A percentile compares a stretch with the other conserved stretches of the same genome.
Conservation (phyloP, 345 rosid species). For the Populus euphratica region DNA sequence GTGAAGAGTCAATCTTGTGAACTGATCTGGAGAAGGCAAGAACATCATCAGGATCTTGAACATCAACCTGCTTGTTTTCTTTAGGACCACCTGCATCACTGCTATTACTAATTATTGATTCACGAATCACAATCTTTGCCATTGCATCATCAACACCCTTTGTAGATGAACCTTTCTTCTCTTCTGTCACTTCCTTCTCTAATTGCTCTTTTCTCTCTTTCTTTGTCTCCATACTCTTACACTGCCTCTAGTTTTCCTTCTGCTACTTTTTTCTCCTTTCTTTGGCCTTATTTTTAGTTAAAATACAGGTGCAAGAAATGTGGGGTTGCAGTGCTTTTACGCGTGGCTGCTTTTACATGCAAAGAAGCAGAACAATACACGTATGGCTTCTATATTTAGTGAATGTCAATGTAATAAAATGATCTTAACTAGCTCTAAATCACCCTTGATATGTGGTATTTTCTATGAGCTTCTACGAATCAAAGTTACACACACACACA, state of each 20-base stretch:
- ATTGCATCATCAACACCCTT: neutral
- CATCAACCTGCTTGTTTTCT: neutral
- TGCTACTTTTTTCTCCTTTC: neutral
- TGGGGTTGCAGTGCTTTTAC: neutral
- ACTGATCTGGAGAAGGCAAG: conserved; percentile 35
- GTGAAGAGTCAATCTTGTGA: conserved; percentile 35
- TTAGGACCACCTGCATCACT: neutral
- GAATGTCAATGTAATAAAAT: too few relatives aligned
- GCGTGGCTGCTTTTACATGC: neutral
- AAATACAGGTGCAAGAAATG: neutral
- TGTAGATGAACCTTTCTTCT: neutral
- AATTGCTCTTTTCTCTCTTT: neutral
- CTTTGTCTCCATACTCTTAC: neutral
- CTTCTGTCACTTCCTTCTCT: neutral
- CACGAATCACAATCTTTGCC: neutral
- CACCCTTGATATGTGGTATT: too few relatives aligned
- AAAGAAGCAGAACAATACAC: neutral
- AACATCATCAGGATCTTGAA: conserved; percentile 22
- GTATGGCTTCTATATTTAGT: neutral
- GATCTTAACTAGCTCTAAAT: too few relatives aligned
- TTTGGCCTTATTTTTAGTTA: neutral
- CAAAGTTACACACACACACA: too few relatives aligned
- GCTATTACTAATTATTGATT: neutral
- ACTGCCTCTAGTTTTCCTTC: neutral
- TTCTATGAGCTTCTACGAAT: too few relatives aligned